Evolutionary conservation across 1,284 basidiomycete genomes (phyloP).

Genomic region (Cryptococcus amylolentus): DNA sequence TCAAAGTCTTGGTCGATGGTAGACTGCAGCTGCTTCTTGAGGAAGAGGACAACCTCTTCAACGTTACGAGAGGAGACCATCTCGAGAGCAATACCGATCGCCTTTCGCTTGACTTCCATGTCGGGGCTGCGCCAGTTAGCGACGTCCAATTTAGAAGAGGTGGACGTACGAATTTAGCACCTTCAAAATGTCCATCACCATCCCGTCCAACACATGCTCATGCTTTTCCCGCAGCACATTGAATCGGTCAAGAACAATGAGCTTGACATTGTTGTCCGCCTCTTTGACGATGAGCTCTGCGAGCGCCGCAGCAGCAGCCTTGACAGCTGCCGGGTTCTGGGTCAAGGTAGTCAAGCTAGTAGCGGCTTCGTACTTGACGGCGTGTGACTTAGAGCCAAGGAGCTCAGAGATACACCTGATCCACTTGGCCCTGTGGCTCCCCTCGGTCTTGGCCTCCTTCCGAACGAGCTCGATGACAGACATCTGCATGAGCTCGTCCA

Average conservation of each 20-base stretch:
- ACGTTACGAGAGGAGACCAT: constrained; percentile 95
- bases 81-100: constrained; percentile 81
- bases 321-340: constrained; percentile 92
- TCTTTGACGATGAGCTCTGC: constrained; percentile 91
- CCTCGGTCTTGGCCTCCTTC: constrained; percentile 82
- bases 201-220: constrained; percentile 83
- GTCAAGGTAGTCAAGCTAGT: constrained; percentile 92
- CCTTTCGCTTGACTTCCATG: constrained; percentile 94
- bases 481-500: constrained; percentile 96
- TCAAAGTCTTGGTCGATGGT: constrained; percentile 76
- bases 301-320: constrained; percentile 86
- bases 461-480: constrained; percentile 92
- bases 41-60: constrained; percentile 93
- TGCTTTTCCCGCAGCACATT: constrained; percentile 80
- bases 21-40: constrained; percentile 96
- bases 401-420: constrained; percentile 93
- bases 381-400: constrained; percentile 84
- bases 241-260: constrained; percentile 93
- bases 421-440: constrained; percentile 78
- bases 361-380: constrained; percentile 97
- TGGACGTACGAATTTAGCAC: constrained; percentile 67
- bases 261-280: constrained; percentile 98
- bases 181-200: constrained; percentile 95
- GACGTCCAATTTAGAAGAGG: background rate
- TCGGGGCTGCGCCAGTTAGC: constrained; percentile 63